Conservation (phyloP, 176 grass and related monocot genomes). For the Tillandsia fasciculata region DNA sequence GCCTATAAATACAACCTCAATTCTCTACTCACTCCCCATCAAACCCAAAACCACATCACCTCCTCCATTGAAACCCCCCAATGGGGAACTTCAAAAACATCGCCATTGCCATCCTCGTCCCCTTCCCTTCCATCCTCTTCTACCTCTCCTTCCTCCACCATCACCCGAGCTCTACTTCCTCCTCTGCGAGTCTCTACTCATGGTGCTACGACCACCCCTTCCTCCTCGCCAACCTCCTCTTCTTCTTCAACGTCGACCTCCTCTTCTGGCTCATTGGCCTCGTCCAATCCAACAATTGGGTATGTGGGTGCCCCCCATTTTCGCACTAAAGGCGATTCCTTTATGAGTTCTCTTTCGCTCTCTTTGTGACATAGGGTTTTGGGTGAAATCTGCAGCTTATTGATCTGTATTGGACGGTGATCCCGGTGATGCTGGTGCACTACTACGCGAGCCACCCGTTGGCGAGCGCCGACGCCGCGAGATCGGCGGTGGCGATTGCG, state of each 20-base stretch:
- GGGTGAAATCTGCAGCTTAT: conserved; percentile 48
- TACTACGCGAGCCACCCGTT: conserved; percentile 65
- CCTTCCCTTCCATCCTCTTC: conserved; percentile 83
- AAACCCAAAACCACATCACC: not conserved
- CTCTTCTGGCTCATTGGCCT: conserved; percentile 90
- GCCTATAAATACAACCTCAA: conserved; percentile 11
- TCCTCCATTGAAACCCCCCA: not conserved
- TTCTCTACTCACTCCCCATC: not conserved
- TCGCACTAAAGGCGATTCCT: not conserved
- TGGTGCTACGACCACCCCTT: conserved; percentile 72
- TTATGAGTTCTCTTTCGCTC: not conserved
- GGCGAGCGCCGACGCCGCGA: conserved; percentile 19
- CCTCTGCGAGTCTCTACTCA: conserved; percentile 16
- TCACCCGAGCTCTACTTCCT: not conserved
- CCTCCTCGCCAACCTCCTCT: conserved; percentile 73
- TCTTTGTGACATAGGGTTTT: not conserved
- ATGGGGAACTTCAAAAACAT: conserved; percentile 52
- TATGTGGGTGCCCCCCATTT: not conserved
- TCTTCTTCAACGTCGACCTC: conserved; percentile 85
- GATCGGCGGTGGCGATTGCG: conserved; percentile 34
- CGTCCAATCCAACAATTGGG: conserved; percentile 88
- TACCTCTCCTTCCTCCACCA: conserved; percentile 49
- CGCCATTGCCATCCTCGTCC: conserved; percentile 47
- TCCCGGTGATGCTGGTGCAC: conserved; percentile 78
- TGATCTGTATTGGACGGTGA: conserved; percentile 94